phyloP scores from a whole-genome alignment of 352 stramenopile genomes.

The Pythium oligandrum region DNA sequence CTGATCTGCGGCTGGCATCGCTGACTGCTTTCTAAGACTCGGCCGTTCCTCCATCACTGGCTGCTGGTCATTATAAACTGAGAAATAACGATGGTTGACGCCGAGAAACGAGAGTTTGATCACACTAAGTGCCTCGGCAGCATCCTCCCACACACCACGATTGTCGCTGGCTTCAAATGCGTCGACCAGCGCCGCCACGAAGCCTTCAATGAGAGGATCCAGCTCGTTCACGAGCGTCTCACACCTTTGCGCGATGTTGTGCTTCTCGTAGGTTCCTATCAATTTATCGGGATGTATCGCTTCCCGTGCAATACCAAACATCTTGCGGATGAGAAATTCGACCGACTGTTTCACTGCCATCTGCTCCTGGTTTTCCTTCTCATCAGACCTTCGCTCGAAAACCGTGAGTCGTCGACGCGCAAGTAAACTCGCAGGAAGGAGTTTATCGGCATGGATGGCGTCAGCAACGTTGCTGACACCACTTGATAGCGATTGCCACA shows the following conservation, averaged over 20 bases:
- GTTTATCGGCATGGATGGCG: constrained; percentile 3
- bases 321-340: constrained; percentile 4
- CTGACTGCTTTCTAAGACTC: too few relatives aligned
- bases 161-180: constrained; percentile 14
- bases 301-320: constrained; percentile 10
- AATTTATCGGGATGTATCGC: constrained; percentile 18
- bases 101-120: constrained; percentile 9
- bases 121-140: neutral
- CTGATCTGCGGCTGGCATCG: too few relatives aligned
- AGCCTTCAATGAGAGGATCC: constrained; percentile 6
- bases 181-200: constrained; percentile 4
- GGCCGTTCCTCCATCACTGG: too few relatives aligned
- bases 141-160: constrained; percentile 10
- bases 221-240: constrained; percentile 15
- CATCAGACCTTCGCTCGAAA: too few relatives aligned
- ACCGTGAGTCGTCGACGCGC: constrained; percentile 1
- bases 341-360: constrained; percentile 4
- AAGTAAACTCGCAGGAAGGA: neutral
- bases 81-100: too few relatives aligned
- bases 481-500: neutral
- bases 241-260: constrained; percentile 9
- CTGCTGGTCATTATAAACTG: too few relatives aligned
- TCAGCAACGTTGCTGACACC: neutral
- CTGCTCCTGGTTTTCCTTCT: too few relatives aligned
- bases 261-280: constrained; percentile 20